Conservation (phyloP, 2,329 filamentous ascomycete species). For the Cordyceps militaris region DNA sequence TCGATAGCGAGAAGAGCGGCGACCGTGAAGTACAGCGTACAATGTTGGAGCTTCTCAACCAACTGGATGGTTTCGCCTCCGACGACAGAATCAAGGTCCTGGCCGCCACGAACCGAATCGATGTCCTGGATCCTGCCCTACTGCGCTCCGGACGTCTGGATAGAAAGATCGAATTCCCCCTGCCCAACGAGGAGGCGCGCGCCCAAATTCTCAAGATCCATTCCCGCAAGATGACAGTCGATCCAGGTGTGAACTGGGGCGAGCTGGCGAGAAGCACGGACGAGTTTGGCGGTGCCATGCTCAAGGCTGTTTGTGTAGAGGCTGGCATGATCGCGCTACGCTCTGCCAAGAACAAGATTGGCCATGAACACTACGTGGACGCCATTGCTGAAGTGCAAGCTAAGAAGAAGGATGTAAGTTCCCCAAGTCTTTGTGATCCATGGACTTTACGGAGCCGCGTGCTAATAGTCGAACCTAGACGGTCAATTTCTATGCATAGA, state of each 20-base stretch:
- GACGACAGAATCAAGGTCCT: constrained; percentile 96
- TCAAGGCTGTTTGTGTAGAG: constrained; percentile 98
- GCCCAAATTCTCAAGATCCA: constrained; percentile 97
- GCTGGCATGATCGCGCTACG: constrained; percentile 97
- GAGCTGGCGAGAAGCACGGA: constrained; percentile 95
- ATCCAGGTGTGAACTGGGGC: constrained; percentile 88
- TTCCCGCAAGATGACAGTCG: constrained; percentile 96
- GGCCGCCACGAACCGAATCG: constrained; percentile 88
- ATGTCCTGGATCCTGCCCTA: constrained; percentile 86
- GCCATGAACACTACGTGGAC: constrained; percentile 97
- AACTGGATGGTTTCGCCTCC: constrained; percentile 94
- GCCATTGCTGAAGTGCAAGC: constrained; percentile 93
- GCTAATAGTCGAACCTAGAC: constrained; percentile 32
- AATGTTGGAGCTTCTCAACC: constrained; percentile 97
- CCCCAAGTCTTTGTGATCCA: too few relatives aligned
- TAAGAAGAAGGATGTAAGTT: constrained; percentile 82
- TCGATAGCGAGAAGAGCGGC: constrained; percentile 96
- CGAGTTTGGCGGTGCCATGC: constrained; percentile 94
- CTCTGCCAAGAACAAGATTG: constrained; percentile 91
- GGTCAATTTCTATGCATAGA: constrained; percentile 50
- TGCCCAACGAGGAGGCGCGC: constrained; percentile 95
- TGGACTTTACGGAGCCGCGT: neutral
- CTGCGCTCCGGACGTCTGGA: constrained; percentile 88
- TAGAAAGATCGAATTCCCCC: constrained; percentile 95
- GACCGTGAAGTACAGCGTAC: constrained; percentile 97